Base-by-base conservation (phyloP, 2,329 filamentous ascomycete genomes). In the Fusarium albidum region DNA sequence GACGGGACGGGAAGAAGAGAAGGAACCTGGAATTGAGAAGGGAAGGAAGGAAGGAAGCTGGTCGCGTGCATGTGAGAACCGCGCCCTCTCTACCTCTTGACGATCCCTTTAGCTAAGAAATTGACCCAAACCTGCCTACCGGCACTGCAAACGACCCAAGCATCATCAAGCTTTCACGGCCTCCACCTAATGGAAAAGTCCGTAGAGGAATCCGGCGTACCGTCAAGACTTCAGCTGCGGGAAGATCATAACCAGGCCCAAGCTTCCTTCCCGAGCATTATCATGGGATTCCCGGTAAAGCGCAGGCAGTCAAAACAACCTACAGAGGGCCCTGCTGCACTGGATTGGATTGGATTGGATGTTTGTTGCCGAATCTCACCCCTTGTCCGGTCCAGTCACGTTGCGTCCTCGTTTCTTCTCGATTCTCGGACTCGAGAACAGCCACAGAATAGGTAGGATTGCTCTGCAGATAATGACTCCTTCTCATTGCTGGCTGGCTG, bases 121-220 rank as follows among this genome's bases (percentile, higher is more conserved):
- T 21, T 21, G 21, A 21, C 21, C 21, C 21, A 21, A 21, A 7
- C 21, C 21, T 21, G 7, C 7, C 21, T 21, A 21, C 21, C 21
- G 10, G 17, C 29, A 25, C 29, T 34, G 29, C 12, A 25, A 10
- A 21, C 21, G 4, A 21, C 21, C 21, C 7, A 21, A 21, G 21
- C 26, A 26, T 14, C 14, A 27, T 26, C 44, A 55, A 39, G 14
- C 39, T 46, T 42, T 14, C 48, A 52, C 42, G 57, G 13, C 10
- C 46, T 26, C 25, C 8, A 38, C 17, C 35, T 49, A 61, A 53
- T 45, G 57, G 57, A 49, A 60, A 61, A 32, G 57, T 61, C 54
- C 57, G 40, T 47, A 35, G 11, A 35, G 12, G 17, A 48, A 21
- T 7, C 21, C 21, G 46, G 35, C 35, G 38, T 37, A 27, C 27